These are phyloP conservation scores for Buddleja alternifolia DNA, from an alignment of 257 asterid species.

Conservation along the genomic window DNA sequence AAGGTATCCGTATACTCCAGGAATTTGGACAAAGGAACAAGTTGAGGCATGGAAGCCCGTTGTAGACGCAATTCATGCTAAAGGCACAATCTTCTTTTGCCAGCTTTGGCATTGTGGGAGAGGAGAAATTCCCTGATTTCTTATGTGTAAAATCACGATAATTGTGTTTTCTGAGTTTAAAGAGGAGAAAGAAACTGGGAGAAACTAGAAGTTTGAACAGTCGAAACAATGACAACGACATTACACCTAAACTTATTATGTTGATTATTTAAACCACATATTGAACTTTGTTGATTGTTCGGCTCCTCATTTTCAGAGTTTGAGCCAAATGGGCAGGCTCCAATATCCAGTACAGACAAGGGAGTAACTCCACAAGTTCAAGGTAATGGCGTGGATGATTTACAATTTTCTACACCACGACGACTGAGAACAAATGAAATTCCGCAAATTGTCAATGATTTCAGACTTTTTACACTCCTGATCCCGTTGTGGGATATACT, in stretches of 20 bases:
- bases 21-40: constrained; percentile 58
- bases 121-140: constrained; percentile 30
- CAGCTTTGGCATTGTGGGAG: constrained; percentile 54
- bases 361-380: constrained; percentile 48
- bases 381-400: constrained; percentile 46
- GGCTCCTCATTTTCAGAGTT: constrained; percentile 39
- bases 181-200: neutral
- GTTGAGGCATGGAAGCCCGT: constrained; percentile 56
- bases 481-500: constrained; percentile 72
- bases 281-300: too few relatives aligned
- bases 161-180: too few relatives aligned
- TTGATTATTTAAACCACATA: too few relatives aligned
- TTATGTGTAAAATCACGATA: neutral
- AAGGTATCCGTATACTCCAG: constrained; percentile 45
- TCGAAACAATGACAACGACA: neutral
- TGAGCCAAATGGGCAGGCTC: constrained; percentile 76
- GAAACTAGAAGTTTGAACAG: neutral
- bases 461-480: constrained; percentile 57
- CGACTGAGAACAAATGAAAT: constrained; percentile 62
- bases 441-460: constrained; percentile 62
- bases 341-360: constrained; percentile 66
- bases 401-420: constrained; percentile 58
- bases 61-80: constrained; percentile 59
- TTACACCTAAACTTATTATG: too few relatives aligned
- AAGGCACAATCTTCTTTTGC: constrained; percentile 51